Percentiles rank a stretch among this genome's conserved stretches.
phyloP scores from a whole-genome alignment of 2,329 filamentous ascomycete genomes.

The Calonectria crousiana region DNA sequence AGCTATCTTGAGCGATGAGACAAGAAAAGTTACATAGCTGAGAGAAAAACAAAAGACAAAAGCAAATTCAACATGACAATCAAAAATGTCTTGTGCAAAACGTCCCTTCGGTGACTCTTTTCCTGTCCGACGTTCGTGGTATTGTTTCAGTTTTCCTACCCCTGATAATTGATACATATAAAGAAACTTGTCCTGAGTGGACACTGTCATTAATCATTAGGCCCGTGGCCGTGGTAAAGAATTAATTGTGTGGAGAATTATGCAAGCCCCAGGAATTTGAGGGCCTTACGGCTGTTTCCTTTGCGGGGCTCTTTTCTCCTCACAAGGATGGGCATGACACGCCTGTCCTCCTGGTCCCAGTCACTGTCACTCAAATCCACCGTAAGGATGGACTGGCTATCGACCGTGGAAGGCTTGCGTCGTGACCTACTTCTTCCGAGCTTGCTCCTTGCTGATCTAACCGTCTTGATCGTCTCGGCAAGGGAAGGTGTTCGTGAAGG shows the following conservation, averaged over 20 bases:
- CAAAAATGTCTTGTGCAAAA: conserved; percentile 5
- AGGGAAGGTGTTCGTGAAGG: conserved; percentile 48
- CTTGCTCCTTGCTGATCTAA: conserved; percentile 47
- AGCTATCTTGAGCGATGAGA: conserved; percentile 6
- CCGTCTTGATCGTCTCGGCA: conserved; percentile 46
- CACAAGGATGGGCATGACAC: conserved; percentile 65
- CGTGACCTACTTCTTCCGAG: conserved; percentile 46
- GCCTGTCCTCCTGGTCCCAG: conserved; percentile 62
- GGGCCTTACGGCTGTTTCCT: conserved; percentile 63
- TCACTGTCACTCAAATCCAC: conserved; percentile 56
- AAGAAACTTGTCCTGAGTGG: conserved; percentile 30
- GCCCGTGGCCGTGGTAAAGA: neutral
- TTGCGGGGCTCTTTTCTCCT: conserved; percentile 50
- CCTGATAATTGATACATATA: conserved; percentile 21
- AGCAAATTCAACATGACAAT: neutral
- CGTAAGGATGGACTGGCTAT: conserved; percentile 49
- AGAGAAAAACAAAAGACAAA: neutral
- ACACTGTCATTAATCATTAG: conserved; percentile 40
- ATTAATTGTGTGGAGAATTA: conserved; percentile 32
- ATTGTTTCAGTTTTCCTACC: conserved; percentile 17
- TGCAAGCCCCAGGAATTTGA: conserved; percentile 65
- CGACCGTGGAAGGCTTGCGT: conserved; percentile 36
- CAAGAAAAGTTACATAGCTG: neutral
- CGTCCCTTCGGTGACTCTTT: conserved; percentile 13
- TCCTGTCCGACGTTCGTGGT: conserved; percentile 12